Percentiles rank a stretch among this genome's conserved stretches.
Evolutionary conservation across 1,284 basidiomycete genomes (phyloP).

Genomic region (Cutaneotrichosporon spelunceum): DNA sequence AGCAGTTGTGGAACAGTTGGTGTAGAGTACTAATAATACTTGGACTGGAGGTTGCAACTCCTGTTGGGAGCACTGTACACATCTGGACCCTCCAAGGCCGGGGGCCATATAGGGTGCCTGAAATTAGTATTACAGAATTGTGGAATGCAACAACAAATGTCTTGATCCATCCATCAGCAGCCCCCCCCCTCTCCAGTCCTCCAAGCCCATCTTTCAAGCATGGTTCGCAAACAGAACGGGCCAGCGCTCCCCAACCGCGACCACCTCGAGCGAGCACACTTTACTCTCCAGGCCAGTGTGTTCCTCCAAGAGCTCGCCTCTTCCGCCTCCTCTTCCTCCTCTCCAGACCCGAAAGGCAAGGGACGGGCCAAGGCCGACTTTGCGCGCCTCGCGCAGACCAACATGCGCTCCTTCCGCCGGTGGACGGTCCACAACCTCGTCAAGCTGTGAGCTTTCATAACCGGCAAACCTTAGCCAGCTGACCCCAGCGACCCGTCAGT

Average conservation of each 20-base stretch:
- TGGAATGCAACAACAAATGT: not conserved
- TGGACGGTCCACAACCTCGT: constrained; percentile 46
- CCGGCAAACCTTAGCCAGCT: too few relatives aligned
- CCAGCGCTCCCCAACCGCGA: constrained; percentile 39
- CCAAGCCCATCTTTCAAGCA: not conserved
- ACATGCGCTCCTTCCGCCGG: constrained; percentile 31
- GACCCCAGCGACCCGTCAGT: constrained; percentile 39
- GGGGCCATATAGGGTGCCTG: not conserved
- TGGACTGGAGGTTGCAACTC: not conserved
- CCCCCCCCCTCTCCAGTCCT: not conserved
- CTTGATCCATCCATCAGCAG: not conserved
- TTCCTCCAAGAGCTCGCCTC: constrained; percentile 36
- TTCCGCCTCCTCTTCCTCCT: not conserved
- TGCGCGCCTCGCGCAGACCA: constrained; percentile 30
- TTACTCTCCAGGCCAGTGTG: constrained; percentile 41
- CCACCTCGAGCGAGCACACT: constrained; percentile 45
- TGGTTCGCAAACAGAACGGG: not conserved
- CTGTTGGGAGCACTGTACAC: not conserved
- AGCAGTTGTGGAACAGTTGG: not conserved
- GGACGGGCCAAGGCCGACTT: constrained; percentile 3
- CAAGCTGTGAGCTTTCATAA: constrained; percentile 46
- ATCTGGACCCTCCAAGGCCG: not conserved
- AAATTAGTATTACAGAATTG: not conserved
- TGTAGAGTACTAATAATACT: not conserved
- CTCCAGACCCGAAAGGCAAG: not conserved